phyloP scores from a whole-genome alignment of 768 basidiomycete genomes.

The Trametes elegans region DNA sequence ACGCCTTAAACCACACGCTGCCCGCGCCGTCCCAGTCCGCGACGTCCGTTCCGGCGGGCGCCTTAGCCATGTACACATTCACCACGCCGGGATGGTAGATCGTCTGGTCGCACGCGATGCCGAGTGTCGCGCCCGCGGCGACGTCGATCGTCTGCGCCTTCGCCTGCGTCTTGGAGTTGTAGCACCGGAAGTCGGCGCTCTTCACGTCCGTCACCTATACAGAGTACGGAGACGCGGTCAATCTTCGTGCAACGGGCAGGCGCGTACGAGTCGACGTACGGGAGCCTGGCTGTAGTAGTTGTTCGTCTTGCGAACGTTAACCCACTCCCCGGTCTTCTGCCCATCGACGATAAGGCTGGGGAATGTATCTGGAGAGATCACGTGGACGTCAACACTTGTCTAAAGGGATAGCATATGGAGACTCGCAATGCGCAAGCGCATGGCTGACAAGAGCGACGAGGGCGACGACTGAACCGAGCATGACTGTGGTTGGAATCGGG shows the following conservation, averaged over 20 bases:
- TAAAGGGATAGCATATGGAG: background rate
- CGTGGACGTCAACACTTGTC: background rate
- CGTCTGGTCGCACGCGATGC: conserved; percentile 28
- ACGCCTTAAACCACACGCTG: conserved; percentile 43
- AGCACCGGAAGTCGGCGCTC: conserved; percentile 31
- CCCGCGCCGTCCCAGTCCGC: conserved; percentile 39
- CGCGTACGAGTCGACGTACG: conserved; percentile 17
- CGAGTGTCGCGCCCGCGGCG: conserved; percentile 28
- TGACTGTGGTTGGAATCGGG: background rate
- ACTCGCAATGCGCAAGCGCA: conserved; percentile 26
- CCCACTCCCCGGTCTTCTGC: conserved; percentile 26
- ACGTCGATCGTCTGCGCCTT: conserved; percentile 27
- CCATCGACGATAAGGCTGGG: conserved; percentile 29
- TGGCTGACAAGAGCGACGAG: conserved; percentile 20
- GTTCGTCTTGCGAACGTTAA: conserved; percentile 29
- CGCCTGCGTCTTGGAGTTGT: conserved; percentile 26
- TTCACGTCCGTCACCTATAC: conserved; percentile 30
- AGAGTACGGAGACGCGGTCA: background rate
- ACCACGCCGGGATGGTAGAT: conserved; percentile 30
- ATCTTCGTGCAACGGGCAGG: too few relatives aligned
- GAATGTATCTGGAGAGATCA: conserved; percentile 27
- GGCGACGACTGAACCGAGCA: conserved; percentile 5
- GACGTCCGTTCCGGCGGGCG: conserved; percentile 24
- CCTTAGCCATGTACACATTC: conserved; percentile 33
- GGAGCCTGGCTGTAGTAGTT: conserved; percentile 30